Base-by-base conservation (phyloP, 148 eudicot genomes). In the Vaccinium myrtillus region DNA sequence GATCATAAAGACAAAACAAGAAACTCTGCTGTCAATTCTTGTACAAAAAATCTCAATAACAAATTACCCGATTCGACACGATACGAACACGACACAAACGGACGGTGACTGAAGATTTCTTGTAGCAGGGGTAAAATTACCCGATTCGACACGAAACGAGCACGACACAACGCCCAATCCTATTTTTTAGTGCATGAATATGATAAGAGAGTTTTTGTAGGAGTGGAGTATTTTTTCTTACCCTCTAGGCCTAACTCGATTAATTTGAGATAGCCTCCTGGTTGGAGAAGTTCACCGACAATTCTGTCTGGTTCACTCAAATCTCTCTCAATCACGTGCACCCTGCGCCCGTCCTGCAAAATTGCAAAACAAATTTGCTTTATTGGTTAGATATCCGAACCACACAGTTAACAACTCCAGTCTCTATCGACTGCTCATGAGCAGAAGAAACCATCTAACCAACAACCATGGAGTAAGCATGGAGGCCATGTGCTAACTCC, bases 261-360 rank as follows among this genome's bases (percentile, higher is more conserved):
- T 84, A 94, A 76, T 82, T 94, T 93, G 79, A 94, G 85, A 65
- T 94, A 94, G 75, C 98, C 98, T 83, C 98, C 98, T 30, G 98
- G 98, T 69, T 94, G 98, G 59, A 94, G 89, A 23, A 94, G 90
- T 84, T 94, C 98, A 70, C 98, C 95, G 74, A 92, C 98, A 48
- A 94, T 93, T 59, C 95, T 89, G 81, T 93, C 92, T 0, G 93
- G 98, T 53, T 93, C 93, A 74, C 69, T 88, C 70, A 94, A 86
- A 84, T 93, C 98, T 84, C 95, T 93, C 86, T 94, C 98, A 73
- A 94, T 94, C 74, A 94, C 94, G 78, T 86, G 98, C 49, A 94
- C 95, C 63, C 87, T 86, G 1, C 98, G 93, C 21, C 98, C 98
- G 55, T 94, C 98, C 98, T 94, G 88, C 84, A 89, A 48, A 65